These are phyloP conservation scores for Haberlea rhodopensis DNA, from an alignment of 257 asterid species.

Conservation along the genomic window DNA sequence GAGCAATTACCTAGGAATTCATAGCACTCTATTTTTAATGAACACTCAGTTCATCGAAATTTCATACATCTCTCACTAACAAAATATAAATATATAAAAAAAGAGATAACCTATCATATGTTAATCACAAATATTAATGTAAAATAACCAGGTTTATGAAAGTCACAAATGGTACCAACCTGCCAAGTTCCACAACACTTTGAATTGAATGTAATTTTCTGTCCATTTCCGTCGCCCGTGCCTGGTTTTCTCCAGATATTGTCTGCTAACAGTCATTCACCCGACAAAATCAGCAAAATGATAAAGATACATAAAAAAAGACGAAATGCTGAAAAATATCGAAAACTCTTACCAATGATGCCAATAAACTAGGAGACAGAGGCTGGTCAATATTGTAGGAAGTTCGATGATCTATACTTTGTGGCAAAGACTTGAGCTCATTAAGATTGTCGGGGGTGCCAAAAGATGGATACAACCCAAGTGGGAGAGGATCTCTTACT, in stretches of 20 bases:
- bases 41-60: not conserved
- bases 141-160: conserved; percentile 13
- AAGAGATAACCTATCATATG: not conserved
- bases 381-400: conserved; percentile 37
- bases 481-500: conserved; percentile 35
- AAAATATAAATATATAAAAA: not conserved
- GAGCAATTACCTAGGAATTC: not conserved
- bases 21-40: conserved; percentile 6
- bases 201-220: conserved; percentile 43
- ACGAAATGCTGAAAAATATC: conserved; percentile 5
- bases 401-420: conserved; percentile 46
- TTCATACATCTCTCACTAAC: conserved; percentile 1
- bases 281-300: conserved; percentile 12
- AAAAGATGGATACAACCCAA: conserved; percentile 38
- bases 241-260: conserved; percentile 34
- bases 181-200: conserved; percentile 50
- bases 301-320: conserved; percentile 18
- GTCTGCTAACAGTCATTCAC: conserved; percentile 37
- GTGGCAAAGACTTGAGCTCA: conserved; percentile 38
- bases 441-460: conserved; percentile 36
- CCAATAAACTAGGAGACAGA: conserved; percentile 31
- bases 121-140: not conserved
- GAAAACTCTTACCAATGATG: conserved; percentile 38
- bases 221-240: conserved; percentile 29
- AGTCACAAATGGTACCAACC: conserved; percentile 40